Conservation (phyloP, 192 early-diverging fungal genomes). For the Mycoemilia scoparia region DNA sequence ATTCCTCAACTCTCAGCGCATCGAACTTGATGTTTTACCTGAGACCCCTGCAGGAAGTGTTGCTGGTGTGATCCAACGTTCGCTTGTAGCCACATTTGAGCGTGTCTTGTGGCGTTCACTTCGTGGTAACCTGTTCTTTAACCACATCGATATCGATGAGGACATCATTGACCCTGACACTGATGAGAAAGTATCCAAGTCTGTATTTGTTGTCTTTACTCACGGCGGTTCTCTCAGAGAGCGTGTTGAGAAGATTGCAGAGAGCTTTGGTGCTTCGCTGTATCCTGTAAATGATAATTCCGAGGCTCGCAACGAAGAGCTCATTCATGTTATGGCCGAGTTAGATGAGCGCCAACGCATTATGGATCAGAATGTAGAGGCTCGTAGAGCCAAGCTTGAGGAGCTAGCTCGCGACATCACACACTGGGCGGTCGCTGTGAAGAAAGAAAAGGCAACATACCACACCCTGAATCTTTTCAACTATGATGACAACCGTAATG, state of each 20-base stretch:
- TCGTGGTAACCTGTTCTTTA: slow-evolving; percentile 93
- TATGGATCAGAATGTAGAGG: slow-evolving; percentile 67
- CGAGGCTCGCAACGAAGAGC: slow-evolving; percentile 72
- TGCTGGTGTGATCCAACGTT: slow-evolving; percentile 81
- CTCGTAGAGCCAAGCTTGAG: slow-evolving; percentile 65
- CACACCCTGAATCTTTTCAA: slow-evolving; percentile 93
- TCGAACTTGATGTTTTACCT: slow-evolving; percentile 7
- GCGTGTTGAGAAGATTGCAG: slow-evolving; percentile 86
- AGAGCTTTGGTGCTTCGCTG: slow-evolving; percentile 86
- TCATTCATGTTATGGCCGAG: slow-evolving; percentile 57
- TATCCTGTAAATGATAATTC: slow-evolving; percentile 69
- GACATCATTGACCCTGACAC: slow-evolving; percentile 76
- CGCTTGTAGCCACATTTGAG: slow-evolving; percentile 74
- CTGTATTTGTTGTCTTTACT: slow-evolving; percentile 96
- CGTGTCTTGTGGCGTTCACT: slow-evolving; percentile 92
- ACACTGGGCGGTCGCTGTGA: slow-evolving; percentile 75
- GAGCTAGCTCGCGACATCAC: slow-evolving; percentile 72
- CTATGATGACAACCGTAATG: slow-evolving; percentile 82
- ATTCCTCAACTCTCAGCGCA: background rate
- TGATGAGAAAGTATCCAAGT: slow-evolving; percentile 82
- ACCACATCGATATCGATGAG: slow-evolving; percentile 90
- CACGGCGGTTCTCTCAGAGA: slow-evolving; percentile 79
- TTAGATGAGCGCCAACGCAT: slow-evolving; percentile 78
- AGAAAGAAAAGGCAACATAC: slow-evolving; percentile 97
- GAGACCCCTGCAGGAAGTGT: slow-evolving; percentile 64